Evolutionary conservation across 1,139 yeast genomes (phyloP).

Genomic region (Yamadazyma dendronema): DNA sequence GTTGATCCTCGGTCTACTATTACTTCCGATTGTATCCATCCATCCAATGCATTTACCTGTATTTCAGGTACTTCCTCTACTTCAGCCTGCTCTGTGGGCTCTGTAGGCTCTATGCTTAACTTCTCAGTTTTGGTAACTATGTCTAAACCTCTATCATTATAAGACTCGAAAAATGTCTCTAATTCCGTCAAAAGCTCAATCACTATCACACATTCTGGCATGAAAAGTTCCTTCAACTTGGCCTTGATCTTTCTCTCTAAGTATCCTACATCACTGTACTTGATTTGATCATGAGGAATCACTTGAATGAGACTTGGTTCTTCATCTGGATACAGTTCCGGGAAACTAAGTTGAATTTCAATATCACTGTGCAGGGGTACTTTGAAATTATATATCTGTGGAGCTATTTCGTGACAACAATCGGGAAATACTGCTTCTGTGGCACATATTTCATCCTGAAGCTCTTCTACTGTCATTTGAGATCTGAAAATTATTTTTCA

Average conservation of each 20-base stretch:
- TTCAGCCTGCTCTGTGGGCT: too few relatives aligned
- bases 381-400: conserved; percentile 46
- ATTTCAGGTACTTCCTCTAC: conserved; percentile 1
- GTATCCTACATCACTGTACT: conserved; percentile 43
- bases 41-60: conserved; percentile 33
- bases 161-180: conserved; percentile 47
- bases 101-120: conserved; percentile 4
- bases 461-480: conserved; percentile 54
- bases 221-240: conserved; percentile 49
- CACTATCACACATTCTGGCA: conserved; percentile 66
- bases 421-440: conserved; percentile 89
- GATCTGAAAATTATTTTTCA: not conserved
- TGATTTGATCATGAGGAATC: conserved; percentile 27
- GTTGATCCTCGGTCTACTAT: conserved; percentile 81
- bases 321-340: conserved; percentile 65
- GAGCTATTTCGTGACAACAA: conserved; percentile 29
- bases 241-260: conserved; percentile 44
- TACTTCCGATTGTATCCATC: conserved; percentile 79
- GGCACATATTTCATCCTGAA: conserved; percentile 77
- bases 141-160: conserved; percentile 19
- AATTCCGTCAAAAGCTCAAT: conserved; percentile 75
- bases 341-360: conserved; percentile 64
- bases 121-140: conserved; percentile 2
- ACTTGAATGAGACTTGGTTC: conserved; percentile 58
- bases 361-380: conserved; percentile 67